Evolutionary conservation across 2,329 filamentous ascomycete genomes (phyloP).

Genomic region (Monosporascus cannonballus): DNA sequence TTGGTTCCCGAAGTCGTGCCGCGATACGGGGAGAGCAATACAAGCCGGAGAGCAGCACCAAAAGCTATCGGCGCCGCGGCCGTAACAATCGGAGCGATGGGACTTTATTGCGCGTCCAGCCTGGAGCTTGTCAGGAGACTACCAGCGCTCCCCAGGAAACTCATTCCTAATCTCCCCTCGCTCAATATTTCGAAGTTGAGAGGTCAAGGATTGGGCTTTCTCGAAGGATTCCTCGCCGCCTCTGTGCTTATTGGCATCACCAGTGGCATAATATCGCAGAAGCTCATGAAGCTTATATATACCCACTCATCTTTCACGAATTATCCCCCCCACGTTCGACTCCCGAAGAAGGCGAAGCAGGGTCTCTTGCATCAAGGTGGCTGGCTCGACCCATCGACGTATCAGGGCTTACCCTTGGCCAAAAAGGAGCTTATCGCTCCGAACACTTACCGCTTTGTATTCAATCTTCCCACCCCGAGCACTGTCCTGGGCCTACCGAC

Average conservation of each 20-base stretch:
- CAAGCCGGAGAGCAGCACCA: constrained; percentile 1
- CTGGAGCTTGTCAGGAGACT: constrained; percentile 3
- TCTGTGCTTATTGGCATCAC: constrained; percentile 26
- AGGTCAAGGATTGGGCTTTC: constrained; percentile 25
- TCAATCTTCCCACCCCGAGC: constrained; percentile 37
- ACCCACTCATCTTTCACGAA: constrained; percentile 26
- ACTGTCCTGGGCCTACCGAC: constrained; percentile 48
- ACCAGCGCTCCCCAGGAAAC: neutral
- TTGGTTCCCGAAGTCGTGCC: constrained; percentile 10
- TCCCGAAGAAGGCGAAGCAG: constrained; percentile 28
- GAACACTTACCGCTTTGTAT: constrained; percentile 40
- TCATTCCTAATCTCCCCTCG: neutral
- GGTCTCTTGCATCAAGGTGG: constrained; percentile 35
- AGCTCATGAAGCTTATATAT: constrained; percentile 26
- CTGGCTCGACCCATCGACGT: constrained; percentile 44
- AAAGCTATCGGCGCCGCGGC: constrained; percentile 3
- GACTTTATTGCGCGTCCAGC: constrained; percentile 13
- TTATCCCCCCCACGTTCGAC: constrained; percentile 33
- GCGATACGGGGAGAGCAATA: neutral
- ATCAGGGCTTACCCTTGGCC: constrained; percentile 38
- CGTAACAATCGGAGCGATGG: constrained; percentile 11
- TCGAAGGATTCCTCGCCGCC: constrained; percentile 32
- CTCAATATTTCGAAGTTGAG: constrained; percentile 1
- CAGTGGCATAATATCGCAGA: constrained; percentile 23
- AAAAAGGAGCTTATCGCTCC: constrained; percentile 34